phyloP scores from a whole-genome alignment of 306 rosid species.

The Gastrolobium villosum region DNA sequence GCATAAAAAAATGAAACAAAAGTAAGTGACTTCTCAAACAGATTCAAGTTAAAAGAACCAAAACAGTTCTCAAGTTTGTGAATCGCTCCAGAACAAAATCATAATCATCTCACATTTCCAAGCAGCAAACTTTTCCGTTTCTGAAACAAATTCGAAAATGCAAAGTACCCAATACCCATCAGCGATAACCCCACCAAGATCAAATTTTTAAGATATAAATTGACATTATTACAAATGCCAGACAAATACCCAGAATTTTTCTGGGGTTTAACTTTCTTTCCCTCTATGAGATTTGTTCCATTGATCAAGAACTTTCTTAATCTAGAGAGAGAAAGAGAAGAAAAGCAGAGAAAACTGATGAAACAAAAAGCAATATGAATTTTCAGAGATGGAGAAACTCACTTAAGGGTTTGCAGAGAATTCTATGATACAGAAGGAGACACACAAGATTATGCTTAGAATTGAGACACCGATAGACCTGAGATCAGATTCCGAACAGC shows the following conservation, averaged over 20 bases:
- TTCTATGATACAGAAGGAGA: neutral
- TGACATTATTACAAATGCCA: neutral
- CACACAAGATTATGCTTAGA: neutral
- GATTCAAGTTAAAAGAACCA: neutral
- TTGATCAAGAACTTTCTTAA: neutral
- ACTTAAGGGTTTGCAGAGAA: neutral
- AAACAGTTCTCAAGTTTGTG: neutral
- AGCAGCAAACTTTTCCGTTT: constrained; percentile 5
- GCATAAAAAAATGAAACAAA: neutral
- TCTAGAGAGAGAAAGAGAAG: neutral
- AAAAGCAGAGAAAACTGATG: neutral
- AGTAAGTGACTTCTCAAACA: neutral
- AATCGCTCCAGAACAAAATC: neutral
- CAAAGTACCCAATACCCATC: neutral
- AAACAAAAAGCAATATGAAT: too few relatives aligned
- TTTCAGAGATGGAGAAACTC: constrained; percentile 14
- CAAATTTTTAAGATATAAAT: neutral
- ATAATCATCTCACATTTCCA: neutral
- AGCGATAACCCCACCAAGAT: constrained; percentile 15
- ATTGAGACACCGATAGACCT: neutral
- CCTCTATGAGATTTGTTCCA: neutral
- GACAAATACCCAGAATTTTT: neutral
- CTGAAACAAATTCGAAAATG: constrained; percentile 34
- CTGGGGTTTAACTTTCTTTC: neutral
- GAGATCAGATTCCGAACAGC: constrained; percentile 24